Evolutionary conservation across 306 rosid species (phyloP).

Genomic region (Cicer arietinum): DNA sequence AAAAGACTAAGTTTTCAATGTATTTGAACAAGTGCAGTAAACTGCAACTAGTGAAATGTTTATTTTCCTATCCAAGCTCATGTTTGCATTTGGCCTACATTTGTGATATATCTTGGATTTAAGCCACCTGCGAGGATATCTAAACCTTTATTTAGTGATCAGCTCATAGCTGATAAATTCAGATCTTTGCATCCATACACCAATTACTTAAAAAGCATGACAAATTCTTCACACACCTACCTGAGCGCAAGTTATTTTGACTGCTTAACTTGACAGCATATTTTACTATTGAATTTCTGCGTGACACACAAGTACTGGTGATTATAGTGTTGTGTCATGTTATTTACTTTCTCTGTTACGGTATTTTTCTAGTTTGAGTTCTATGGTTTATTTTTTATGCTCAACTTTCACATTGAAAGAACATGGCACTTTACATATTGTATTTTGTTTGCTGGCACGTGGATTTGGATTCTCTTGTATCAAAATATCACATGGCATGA

Average conservation of each 20-base stretch:
- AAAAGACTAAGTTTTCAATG: too few relatives aligned
- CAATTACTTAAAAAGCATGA: slow-evolving; percentile 7
- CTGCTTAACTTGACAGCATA: not conserved
- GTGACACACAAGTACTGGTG: not conserved
- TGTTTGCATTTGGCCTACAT: not conserved
- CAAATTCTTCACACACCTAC: not conserved
- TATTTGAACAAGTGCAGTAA: not conserved
- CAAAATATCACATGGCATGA: not conserved
- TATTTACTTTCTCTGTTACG: not conserved
- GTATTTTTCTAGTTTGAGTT: not conserved
- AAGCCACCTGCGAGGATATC: not conserved
- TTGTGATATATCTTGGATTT: not conserved
- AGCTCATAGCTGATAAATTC: slow-evolving; percentile 11
- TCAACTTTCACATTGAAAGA: slow-evolving; percentile 6
- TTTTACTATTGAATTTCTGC: slow-evolving; percentile 1
- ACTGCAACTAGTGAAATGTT: not conserved
- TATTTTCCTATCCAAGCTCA: not conserved
- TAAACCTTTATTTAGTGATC: not conserved
- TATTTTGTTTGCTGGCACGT: not conserved
- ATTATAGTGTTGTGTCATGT: slow-evolving; percentile 4
- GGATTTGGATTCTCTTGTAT: not conserved
- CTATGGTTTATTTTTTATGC: not conserved
- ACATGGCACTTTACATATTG: not conserved
- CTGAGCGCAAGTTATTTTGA: not conserved
- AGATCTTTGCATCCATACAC: not conserved